Conservation (phyloP, 352 stramenopile species). For the Blastocystis sp. region DNA sequence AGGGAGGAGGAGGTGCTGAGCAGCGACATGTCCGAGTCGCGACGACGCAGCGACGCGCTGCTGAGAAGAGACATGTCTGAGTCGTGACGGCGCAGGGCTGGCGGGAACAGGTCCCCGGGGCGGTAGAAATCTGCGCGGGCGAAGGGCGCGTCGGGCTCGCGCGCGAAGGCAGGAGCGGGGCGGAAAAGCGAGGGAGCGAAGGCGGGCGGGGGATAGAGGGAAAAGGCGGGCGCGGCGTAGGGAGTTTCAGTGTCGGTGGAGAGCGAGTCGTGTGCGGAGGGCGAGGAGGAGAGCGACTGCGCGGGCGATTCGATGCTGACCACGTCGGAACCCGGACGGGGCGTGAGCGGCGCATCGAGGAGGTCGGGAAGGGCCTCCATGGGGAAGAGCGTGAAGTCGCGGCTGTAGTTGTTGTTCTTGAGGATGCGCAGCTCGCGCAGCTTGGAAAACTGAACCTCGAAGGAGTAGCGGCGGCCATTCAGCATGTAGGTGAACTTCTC, state of each 20-base stretch:
- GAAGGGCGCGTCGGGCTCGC: background rate
- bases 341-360: too few relatives aligned
- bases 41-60: too few relatives aligned
- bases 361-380: background rate
- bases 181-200: too few relatives aligned
- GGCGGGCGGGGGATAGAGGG: background rate
- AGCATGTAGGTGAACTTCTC: constrained; percentile 31
- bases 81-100: too few relatives aligned
- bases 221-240: background rate
- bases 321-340: too few relatives aligned
- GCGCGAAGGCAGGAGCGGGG: background rate
- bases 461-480: constrained; percentile 7
- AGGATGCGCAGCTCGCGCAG: constrained; percentile 33
- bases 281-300: background rate
- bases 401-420: constrained; percentile 63
- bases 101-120: too few relatives aligned
- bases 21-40: too few relatives aligned
- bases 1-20: too few relatives aligned
- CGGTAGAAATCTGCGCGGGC: too few relatives aligned
- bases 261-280: background rate
- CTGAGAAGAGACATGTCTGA: too few relatives aligned
- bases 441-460: constrained; percentile 52
- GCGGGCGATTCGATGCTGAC: too few relatives aligned
- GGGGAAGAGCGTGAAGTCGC: constrained; percentile 16
- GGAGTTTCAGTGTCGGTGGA: background rate